Percentiles rank a stretch among this genome's conserved stretches.
phyloP scores from a whole-genome alignment of 2,329 filamentous ascomycete species.

The Cephalotrichum gorgonifer region DNA sequence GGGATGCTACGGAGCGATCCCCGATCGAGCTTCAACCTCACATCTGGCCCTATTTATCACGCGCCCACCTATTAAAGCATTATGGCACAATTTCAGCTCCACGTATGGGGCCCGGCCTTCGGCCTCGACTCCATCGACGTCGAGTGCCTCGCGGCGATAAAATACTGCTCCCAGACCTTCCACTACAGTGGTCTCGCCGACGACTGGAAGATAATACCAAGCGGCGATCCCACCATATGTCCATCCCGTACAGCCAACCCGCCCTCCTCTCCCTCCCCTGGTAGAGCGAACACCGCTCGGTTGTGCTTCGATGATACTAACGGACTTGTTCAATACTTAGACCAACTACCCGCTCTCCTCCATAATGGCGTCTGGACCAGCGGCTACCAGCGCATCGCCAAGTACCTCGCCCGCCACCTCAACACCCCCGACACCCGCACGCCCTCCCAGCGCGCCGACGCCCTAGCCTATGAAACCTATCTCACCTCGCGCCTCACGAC shows the following conservation, averaged over 20 bases:
- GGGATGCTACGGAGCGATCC: neutral
- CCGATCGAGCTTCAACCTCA: neutral
- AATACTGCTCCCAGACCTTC: constrained; percentile 50
- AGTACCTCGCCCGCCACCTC: constrained; percentile 35
- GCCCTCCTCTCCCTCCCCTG: constrained; percentile 4
- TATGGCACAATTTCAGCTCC: constrained; percentile 43
- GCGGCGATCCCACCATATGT: constrained; percentile 61
- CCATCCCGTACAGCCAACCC: constrained; percentile 52
- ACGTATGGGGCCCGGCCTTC: constrained; percentile 87
- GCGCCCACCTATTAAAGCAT: neutral
- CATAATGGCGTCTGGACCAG: constrained; percentile 42
- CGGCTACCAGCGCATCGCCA: constrained; percentile 52
- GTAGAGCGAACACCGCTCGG: too few species aligned
- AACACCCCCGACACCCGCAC: constrained; percentile 26
- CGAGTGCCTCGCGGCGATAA: constrained; percentile 76
- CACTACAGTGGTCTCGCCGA: neutral
- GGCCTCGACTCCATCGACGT: constrained; percentile 82
- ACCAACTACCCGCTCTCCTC: constrained; percentile 43
- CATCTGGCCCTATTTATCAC: neutral
- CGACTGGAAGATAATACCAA: constrained; percentile 59
- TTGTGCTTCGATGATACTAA: neutral
- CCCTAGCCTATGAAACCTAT: constrained; percentile 52
- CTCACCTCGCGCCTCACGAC: constrained; percentile 64
- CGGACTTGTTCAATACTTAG: constrained; percentile 21
- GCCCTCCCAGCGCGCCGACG: constrained; percentile 32